A percentile compares a stretch with the other conserved stretches of the same genome.
Evolutionary conservation across 805 yeast species (phyloP).

Genomic region (Saccharomycopsis sp.): DNA sequence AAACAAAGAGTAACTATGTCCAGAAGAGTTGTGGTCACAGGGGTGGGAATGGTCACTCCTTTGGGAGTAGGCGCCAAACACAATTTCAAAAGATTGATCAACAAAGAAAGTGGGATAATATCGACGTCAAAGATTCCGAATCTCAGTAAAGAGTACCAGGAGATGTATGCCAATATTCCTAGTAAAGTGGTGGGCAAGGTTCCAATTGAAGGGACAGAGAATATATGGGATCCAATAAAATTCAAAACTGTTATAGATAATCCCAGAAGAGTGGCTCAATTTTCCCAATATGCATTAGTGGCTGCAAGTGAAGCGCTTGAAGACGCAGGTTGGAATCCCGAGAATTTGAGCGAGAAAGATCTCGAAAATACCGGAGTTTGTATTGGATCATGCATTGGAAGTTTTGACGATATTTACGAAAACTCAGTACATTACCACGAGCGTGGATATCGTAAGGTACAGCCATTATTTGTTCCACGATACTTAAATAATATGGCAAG

Average conservation of each 20-base stretch:
- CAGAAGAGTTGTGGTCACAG: constrained; percentile 82
- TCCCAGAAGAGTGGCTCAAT: constrained; percentile 55
- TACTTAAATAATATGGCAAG: constrained; percentile 89
- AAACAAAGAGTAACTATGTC: constrained; percentile 1
- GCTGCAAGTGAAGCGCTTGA: constrained; percentile 72
- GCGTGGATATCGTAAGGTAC: constrained; percentile 60
- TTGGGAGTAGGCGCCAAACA: constrained; percentile 61
- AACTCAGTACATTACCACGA: constrained; percentile 46
- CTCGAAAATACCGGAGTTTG: constrained; percentile 56
- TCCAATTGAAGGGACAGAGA: constrained; percentile 44
- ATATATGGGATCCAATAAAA: constrained; percentile 46
- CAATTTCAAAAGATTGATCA: constrained; percentile 50
- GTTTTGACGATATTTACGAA: constrained; percentile 64
- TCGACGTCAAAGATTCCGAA: constrained; percentile 39
- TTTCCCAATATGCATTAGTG: constrained; percentile 71
- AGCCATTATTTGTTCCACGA: constrained; percentile 83
- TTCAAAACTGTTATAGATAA: constrained; percentile 37
- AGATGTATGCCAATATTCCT: constrained; percentile 51
- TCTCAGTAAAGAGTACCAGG: constrained; percentile 34
- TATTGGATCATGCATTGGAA: constrained; percentile 93
- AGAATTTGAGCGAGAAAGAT: constrained; percentile 24
- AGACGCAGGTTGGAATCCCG: constrained; percentile 54
- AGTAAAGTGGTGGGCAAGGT: constrained; percentile 70
- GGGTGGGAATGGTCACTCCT: constrained; percentile 82
- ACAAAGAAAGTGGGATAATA: constrained; percentile 50